Percentiles rank a stretch among this genome's conserved stretches.
These are phyloP conservation scores for Zanthoxylum bungeanum DNA, from an alignment of 345 rosid species.

Conservation along the genomic window DNA sequence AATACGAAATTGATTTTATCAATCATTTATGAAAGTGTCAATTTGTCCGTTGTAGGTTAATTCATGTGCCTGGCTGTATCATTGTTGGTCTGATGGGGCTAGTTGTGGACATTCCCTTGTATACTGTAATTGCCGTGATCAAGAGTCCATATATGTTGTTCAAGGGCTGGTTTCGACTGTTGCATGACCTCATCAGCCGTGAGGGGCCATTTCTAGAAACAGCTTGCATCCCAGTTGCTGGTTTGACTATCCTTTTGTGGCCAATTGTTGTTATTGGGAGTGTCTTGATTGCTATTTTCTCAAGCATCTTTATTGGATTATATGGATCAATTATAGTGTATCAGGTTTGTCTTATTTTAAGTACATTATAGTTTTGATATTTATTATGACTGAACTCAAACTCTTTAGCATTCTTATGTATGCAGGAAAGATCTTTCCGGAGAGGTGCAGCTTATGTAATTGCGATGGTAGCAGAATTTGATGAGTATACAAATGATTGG, in stretches of 20 bases:
- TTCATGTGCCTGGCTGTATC: slow-evolving; percentile 73
- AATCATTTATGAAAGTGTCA: neutral
- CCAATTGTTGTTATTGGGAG: slow-evolving; percentile 75
- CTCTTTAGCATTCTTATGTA: slow-evolving; percentile 5
- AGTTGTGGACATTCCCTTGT: slow-evolving; percentile 62
- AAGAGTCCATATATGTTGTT: slow-evolving; percentile 79
- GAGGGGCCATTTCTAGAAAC: slow-evolving; percentile 85
- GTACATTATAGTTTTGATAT: neutral
- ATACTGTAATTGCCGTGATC: slow-evolving; percentile 55
- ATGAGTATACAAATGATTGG: slow-evolving; percentile 85
- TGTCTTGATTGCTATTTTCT: slow-evolving; percentile 47
- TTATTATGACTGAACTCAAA: slow-evolving; percentile 1
- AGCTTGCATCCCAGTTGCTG: slow-evolving; percentile 77
- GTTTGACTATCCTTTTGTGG: slow-evolving; percentile 77
- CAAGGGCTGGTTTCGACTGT: slow-evolving; percentile 69
- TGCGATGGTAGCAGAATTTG: slow-evolving; percentile 86
- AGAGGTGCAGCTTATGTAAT: slow-evolving; percentile 81
- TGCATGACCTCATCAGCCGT: slow-evolving; percentile 64
- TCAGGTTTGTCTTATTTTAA: slow-evolving; percentile 38
- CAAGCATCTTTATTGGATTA: slow-evolving; percentile 67
- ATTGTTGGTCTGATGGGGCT: slow-evolving; percentile 66
- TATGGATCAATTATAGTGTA: slow-evolving; percentile 72
- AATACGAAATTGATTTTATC: neutral
- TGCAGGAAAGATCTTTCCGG: slow-evolving; percentile 74
- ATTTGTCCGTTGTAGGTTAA: slow-evolving; percentile 41